Base-by-base conservation (phyloP, 1,139 yeast genomes). In the Pichia sp. region DNA sequence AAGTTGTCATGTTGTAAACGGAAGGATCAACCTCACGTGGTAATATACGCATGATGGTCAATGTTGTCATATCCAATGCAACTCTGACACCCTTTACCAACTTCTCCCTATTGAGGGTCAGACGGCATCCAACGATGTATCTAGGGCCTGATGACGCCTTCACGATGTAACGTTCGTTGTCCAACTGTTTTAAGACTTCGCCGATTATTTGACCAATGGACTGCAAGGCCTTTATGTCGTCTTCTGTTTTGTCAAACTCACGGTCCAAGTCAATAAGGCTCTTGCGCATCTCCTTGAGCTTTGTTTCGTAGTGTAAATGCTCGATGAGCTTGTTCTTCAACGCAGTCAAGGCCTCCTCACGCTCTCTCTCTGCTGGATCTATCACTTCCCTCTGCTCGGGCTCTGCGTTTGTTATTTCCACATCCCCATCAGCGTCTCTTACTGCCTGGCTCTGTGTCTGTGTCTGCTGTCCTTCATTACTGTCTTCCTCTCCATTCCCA, bases 11-110 rank as follows among this genome's bases (percentile, higher is more conserved):
- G 72, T 93, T 95, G 73, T 93, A 95, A 59, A 95, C 99, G 70
- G 93, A 79, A 26, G 99, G 99, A 72, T 95, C 99, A 50, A 95
- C 98, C 72, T 95, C 99, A 66, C 99, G 82, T 31, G 99, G 99
- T 66, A 95, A 79, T 52, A 95, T 86, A 67, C 99, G 82, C 99
- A 95, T 95, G 61, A 95, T 93, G 16, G 99, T 95, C 64, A 95
- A 79, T 1, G 99, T 95, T 16, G 99, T 95, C 89, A 95, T 95
- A 71, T 95, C 99, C 62, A 95, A 78, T 19, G 98, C 93, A 50
- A 95, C 99, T 67, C 99, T 81, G 23, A 92, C 93, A 49, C 99
- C 99, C 71, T 92, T 95, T 72, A 89, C 86, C 67, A 95, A 78
- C 58, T 80, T 81, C 48, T 85, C 88, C 66, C 88, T 85, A 68